Conservation (phyloP, 2,329 filamentous ascomycete species). For the Alternaria alternata region DNA sequence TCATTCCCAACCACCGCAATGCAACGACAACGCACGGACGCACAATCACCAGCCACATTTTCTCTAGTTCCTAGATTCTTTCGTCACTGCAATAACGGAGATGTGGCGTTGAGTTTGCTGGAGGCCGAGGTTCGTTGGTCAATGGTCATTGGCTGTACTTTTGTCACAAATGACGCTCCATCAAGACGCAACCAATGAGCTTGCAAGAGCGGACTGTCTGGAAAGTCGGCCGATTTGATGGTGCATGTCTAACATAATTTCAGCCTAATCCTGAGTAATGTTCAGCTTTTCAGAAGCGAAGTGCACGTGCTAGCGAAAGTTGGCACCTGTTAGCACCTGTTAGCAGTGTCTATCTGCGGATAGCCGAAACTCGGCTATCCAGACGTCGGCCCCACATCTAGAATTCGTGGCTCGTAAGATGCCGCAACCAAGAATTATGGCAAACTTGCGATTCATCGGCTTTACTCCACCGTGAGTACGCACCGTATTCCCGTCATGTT, state of each 20-base stretch:
- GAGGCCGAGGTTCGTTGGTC: too few relatives aligned
- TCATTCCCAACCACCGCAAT: not conserved
- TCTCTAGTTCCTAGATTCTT: not conserved
- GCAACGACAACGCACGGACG: not conserved
- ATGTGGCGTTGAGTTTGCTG: too few relatives aligned
- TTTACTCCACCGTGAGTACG: not conserved
- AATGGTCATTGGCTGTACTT: too few relatives aligned
- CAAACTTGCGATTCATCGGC: not conserved
- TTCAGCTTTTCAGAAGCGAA: not conserved
- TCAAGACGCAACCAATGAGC: not conserved
- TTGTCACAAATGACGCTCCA: not conserved
- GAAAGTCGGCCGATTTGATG: not conserved
- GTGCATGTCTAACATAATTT: not conserved
- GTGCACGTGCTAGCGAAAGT: not conserved
- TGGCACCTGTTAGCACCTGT: not conserved
- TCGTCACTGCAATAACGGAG: not conserved
- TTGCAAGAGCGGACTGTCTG: not conserved
- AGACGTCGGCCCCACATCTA: not conserved
- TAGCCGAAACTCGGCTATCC: conserved; percentile 1
- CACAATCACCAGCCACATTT: not conserved
- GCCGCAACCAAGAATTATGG: not conserved
- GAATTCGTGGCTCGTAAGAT: not conserved
- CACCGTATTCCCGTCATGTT: not conserved
- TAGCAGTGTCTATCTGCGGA: not conserved
- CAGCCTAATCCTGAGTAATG: not conserved